Base-by-base conservation (phyloP, 2,329 filamentous ascomycete species). In the Arthrobotrys conoides region DNA sequence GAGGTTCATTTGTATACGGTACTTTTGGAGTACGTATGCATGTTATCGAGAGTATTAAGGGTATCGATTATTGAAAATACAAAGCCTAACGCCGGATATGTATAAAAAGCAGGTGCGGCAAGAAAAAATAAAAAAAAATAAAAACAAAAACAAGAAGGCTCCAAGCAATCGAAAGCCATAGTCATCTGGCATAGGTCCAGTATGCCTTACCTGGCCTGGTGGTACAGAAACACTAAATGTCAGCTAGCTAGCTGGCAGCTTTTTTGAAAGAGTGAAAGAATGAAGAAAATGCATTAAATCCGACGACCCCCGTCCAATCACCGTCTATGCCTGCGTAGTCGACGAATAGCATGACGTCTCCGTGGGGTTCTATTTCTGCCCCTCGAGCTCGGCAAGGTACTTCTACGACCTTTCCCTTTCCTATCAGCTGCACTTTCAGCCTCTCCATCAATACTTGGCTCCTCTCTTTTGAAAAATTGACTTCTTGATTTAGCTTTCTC, bases 401-500 rank as follows among this genome's bases (percentile, higher is more conserved):
- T 10, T 64, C 18, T 27, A 36, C n/a, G n/a, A n/a, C 53, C n/a
- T 59, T 38, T 38, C 59, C 20, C 8, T 27, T 41, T 24, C 9
- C 24, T n/a, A 5, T 64, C 22, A 48, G 64, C 64, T 38, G 22
- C 33, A 57, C 49, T 53, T 53, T 53, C 49, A 18, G 18, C 36
- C 36, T 36, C 16, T n/a, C 12, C 51, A 6, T n/a, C 24, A 36
- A 20, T 46, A 6, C 14, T 27, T 24, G 51, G 55, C 9, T 76
- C 27, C 16, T 67, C 44, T 30, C 72, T 46, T 36, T 67, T 76
- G 18, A 76, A 75, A 49, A 75, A 63, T 20, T 51, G 55, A 33
- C 44, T 65, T 14, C 49, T 30, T 12, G 66, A 33, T 24, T 57
- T 65, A 9, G 57, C 41, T 4, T 12, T 41, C 14, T 33, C 38